Percentiles rank a stretch among this genome's conserved stretches.
Evolutionary conservation across 371 early-diverging fungal genomes (phyloP).

Genomic region (Dichotomocladium elegans): DNA sequence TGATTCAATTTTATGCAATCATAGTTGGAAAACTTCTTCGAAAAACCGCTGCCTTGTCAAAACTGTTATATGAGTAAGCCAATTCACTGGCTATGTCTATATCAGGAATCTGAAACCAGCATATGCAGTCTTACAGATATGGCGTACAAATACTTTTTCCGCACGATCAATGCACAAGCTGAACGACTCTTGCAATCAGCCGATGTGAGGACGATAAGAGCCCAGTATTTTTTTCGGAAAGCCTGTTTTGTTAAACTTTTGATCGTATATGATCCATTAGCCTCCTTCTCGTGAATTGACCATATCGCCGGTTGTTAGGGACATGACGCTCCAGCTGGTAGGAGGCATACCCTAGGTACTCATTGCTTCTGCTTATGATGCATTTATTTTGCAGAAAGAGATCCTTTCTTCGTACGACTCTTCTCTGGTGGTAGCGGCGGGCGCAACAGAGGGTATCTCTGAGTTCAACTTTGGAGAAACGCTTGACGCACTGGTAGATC

Average conservation of each 20-base stretch:
- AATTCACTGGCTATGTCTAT: not conserved
- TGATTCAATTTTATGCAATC: slow-evolving; percentile 74
- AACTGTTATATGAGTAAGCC: slow-evolving; percentile 57
- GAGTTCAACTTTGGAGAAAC: slow-evolving; percentile 62
- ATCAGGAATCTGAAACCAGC: not conserved
- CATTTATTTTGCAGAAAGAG: slow-evolving; percentile 52
- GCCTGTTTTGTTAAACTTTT: not conserved
- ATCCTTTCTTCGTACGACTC: slow-evolving; percentile 78
- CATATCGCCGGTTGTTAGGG: slow-evolving; percentile 62
- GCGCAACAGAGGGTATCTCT: slow-evolving; percentile 24
- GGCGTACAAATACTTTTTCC: slow-evolving; percentile 69
- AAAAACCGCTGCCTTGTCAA: slow-evolving; percentile 49
- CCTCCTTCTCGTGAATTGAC: slow-evolving; percentile 56
- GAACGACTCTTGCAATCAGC: slow-evolving; percentile 56
- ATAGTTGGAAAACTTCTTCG: slow-evolving; percentile 65
- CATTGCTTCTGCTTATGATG: not conserved
- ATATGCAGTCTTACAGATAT: slow-evolving; percentile 52
- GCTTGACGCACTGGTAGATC: slow-evolving; percentile 68
- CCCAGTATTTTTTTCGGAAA: too few relatives aligned
- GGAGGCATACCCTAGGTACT: not conserved
- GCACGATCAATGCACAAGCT: slow-evolving; percentile 62
- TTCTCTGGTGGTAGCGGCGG: slow-evolving; percentile 51
- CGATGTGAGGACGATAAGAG: slow-evolving; percentile 50
- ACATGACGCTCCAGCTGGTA: slow-evolving; percentile 66
- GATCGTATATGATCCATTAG: slow-evolving; percentile 20